Conservation (phyloP, 163 green algal genomes). For the Volvox carteri region DNA sequence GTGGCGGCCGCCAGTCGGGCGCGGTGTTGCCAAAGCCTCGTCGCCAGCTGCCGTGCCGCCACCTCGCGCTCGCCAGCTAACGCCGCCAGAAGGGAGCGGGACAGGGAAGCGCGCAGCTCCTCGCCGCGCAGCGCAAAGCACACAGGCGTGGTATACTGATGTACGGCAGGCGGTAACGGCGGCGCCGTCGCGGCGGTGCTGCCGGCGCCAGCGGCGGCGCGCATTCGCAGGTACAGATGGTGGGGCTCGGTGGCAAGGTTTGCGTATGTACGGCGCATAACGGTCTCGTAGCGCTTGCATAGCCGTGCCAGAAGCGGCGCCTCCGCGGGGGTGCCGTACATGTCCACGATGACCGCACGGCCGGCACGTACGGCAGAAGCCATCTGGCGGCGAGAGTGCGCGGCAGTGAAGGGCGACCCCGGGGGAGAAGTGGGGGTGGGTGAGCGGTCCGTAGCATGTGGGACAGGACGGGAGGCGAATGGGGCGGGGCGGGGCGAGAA, state of each 20-base stretch:
- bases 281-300: slow-evolving; percentile 45
- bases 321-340: slow-evolving; percentile 53
- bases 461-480: too few relatives aligned
- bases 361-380: background rate
- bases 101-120: slow-evolving; percentile 36
- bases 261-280: slow-evolving; percentile 38
- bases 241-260: slow-evolving; percentile 47
- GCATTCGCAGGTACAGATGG: slow-evolving; percentile 57
- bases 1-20: background rate
- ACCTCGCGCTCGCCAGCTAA: slow-evolving; percentile 15
- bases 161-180: slow-evolving; percentile 20
- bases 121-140: slow-evolving; percentile 48
- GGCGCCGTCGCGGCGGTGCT: background rate
- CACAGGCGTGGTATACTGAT: slow-evolving; percentile 54
- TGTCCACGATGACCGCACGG: slow-evolving; percentile 45
- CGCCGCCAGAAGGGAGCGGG: slow-evolving; percentile 15
- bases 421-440: too few relatives aligned
- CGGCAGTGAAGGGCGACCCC: too few relatives aligned
- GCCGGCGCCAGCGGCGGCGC: background rate
- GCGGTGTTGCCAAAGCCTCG: slow-evolving; percentile 24
- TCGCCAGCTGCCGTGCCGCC: slow-evolving; percentile 37
- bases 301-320: slow-evolving; percentile 37
- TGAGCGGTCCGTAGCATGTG: too few relatives aligned
- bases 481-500: too few relatives aligned
- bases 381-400: background rate